Conservation (phyloP, 2,329 filamentous ascomycete species). For the Aspergillus texensis region DNA sequence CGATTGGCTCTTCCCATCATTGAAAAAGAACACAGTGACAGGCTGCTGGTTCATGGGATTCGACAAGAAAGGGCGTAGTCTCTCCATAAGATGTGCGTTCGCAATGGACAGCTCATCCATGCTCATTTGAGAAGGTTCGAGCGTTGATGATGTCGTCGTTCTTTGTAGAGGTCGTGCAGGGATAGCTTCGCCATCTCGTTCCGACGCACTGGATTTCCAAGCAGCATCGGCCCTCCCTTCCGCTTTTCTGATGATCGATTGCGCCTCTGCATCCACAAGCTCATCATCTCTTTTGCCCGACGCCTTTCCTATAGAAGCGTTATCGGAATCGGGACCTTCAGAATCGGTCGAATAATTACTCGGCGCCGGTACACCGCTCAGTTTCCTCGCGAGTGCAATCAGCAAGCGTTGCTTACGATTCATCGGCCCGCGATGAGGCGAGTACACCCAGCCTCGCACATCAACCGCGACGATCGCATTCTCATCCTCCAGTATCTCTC, state of each 20-base stretch:
- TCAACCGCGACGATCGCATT: conserved; percentile 91
- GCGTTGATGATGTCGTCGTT: conserved; percentile 53
- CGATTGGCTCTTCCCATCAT: conserved; percentile 78
- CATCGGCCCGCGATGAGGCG: conserved; percentile 80
- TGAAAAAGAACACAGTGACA: conserved; percentile 94
- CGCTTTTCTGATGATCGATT: conserved; percentile 73
- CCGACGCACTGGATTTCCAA: conserved; percentile 65
- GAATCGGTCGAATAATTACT: conserved; percentile 37
- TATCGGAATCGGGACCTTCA: conserved; percentile 19
- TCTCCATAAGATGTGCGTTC: conserved; percentile 84
- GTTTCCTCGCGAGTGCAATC: conserved; percentile 80
- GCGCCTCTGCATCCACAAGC: conserved; percentile 72
- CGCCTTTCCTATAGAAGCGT: conserved; percentile 36
- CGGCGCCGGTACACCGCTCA: conserved; percentile 82
- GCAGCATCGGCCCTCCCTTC: conserved; percentile 72
- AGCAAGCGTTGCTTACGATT: conserved; percentile 83
- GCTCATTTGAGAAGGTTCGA: conserved; percentile 54
- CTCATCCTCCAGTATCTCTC: conserved; percentile 78
- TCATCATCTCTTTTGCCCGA: conserved; percentile 58
- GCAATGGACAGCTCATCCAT: conserved; percentile 76
- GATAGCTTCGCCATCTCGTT: conserved; percentile 23
- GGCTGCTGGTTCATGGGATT: conserved; percentile 75
- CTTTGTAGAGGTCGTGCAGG: conserved; percentile 37
- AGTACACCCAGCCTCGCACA: conserved; percentile 93
- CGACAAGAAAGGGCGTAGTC: conserved; percentile 86